Conservation (phyloP, 345 rosid genomes). For the Psidium friedrichsthalianum region DNA sequence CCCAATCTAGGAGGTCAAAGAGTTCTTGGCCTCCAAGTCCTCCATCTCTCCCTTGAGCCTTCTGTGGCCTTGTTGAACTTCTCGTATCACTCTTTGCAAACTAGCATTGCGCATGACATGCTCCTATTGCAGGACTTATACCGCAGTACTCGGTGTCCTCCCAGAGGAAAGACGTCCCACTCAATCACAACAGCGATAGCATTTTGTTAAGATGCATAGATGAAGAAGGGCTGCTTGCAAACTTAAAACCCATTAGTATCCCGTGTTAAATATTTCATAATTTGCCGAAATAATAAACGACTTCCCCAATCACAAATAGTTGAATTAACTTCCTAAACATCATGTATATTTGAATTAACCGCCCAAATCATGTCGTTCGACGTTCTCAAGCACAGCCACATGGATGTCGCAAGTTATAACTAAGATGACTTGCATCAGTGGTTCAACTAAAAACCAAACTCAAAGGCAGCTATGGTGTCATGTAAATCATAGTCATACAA, state of each 20-base stretch:
- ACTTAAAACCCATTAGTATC: not conserved
- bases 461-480: not conserved
- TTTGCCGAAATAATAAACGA: not conserved
- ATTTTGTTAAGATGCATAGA: too few relatives aligned
- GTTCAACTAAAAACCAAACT: not conserved
- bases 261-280: not conserved
- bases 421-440: not conserved
- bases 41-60: not conserved
- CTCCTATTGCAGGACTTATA: not conserved
- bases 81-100: accelerated
- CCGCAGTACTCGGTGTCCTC: not conserved
- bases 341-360: not conserved
- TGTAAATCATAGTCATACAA: not conserved
- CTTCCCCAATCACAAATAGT: not conserved
- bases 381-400: too few relatives aligned
- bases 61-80: not conserved
- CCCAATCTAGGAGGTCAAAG: not conserved
- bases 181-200: too few relatives aligned
- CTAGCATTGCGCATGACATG: accelerated
- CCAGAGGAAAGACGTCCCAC: not conserved
- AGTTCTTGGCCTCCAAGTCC: too few relatives aligned
- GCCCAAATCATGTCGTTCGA: too few relatives aligned
- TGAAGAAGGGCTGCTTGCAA: too few relatives aligned
- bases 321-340: not conserved
- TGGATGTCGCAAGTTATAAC: not conserved